Evolutionary conservation across 2,329 filamentous ascomycete genomes (phyloP).

Genomic region (Penicillium psychrosexuale): DNA sequence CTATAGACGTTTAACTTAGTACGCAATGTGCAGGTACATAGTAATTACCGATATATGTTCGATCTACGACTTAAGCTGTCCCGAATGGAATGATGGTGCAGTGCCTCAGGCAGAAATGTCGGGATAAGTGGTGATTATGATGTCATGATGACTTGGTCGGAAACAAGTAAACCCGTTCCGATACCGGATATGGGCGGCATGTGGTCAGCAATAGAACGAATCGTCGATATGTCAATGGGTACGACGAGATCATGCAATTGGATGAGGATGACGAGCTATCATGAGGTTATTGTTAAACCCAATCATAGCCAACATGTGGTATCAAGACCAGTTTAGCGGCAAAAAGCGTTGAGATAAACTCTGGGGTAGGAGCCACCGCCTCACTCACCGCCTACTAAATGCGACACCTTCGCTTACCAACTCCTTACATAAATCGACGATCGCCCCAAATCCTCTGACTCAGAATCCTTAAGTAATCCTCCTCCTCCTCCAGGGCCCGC

Average conservation of each 20-base stretch:
- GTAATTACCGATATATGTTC: neutral
- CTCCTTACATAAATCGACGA: conserved; percentile 6
- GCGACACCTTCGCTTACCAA: conserved; percentile 1
- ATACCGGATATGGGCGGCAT: neutral
- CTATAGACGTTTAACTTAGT: neutral
- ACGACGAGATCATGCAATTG: neutral
- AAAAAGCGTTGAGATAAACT: neutral
- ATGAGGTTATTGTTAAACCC: neutral
- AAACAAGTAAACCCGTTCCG: neutral
- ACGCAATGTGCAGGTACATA: neutral
- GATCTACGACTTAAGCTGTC: neutral
- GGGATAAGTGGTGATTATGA: neutral
- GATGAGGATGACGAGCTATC: neutral
- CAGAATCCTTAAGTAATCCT: conserved; percentile 23
- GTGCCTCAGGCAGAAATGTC: neutral
- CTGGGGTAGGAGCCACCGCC: neutral
- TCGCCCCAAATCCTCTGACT: conserved; percentile 8
- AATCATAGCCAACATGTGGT: neutral
- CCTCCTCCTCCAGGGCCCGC: conserved; percentile 5
- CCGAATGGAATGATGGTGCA: neutral
- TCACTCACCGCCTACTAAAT: neutral
- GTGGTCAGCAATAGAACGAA: neutral
- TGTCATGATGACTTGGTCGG: neutral
- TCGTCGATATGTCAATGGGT: neutral
- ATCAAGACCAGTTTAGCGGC: neutral